These are phyloP conservation scores for Citrus maxima DNA, from an alignment of 345 rosid genomes.

Conservation along the genomic window DNA sequence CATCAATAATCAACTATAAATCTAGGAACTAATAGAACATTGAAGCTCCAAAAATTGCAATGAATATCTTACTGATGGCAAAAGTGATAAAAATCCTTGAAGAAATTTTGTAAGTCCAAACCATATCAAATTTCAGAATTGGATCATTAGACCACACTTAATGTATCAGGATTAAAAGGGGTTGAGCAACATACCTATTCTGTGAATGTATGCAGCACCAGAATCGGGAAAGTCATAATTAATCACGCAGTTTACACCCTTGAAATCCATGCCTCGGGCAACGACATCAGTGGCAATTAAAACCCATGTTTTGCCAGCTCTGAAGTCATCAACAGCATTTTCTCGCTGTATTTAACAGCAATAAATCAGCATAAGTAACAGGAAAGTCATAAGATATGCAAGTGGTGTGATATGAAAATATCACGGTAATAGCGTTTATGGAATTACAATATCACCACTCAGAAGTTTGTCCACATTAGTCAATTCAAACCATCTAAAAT, in stretches of 20 bases:
- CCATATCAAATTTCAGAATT: not conserved
- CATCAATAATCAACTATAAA: not conserved
- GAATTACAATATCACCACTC: not conserved
- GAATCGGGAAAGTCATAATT: conserved; percentile 95
- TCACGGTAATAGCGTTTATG: not conserved
- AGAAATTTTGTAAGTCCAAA: not conserved
- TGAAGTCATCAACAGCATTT: conserved; percentile 72
- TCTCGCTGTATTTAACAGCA: conserved; percentile 56
- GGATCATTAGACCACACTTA: not conserved
- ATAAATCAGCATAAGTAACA: not conserved
- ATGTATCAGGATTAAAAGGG: not conserved
- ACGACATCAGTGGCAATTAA: conserved; percentile 93
- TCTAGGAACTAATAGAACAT: not conserved
- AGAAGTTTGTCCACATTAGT: not conserved
- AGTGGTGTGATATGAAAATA: not conserved
- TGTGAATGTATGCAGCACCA: conserved; percentile 85
- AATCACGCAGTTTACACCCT: conserved; percentile 87
- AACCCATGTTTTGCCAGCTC: conserved; percentile 90
- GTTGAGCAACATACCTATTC: conserved; percentile 63
- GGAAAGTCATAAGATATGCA: not conserved
- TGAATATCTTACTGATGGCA: not conserved
- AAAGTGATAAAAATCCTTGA: not conserved
- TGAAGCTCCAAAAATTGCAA: not conserved
- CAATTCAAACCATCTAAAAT: not conserved
- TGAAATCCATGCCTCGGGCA: conserved; percentile 98